These are phyloP conservation scores for Cystofilobasidium capitatum DNA, from an alignment of 768 basidiomycete species.

Conservation along the genomic window DNA sequence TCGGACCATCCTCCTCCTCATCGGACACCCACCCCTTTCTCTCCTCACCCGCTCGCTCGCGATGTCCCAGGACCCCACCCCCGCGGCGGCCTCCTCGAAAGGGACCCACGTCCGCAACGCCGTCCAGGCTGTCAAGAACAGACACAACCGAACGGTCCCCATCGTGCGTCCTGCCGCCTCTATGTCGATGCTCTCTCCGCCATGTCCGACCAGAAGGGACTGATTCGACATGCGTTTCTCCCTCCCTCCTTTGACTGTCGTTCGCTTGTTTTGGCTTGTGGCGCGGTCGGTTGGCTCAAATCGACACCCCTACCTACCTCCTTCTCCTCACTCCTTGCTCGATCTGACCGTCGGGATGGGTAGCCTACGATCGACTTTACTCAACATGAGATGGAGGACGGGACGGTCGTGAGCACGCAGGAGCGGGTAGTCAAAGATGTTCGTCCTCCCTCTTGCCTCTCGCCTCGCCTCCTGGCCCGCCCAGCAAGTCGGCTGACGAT, in stretches of 20 bases:
- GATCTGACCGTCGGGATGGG: not conserved
- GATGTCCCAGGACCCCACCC: conserved; percentile 1
- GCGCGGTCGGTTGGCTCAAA: not conserved
- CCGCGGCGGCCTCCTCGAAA: not conserved
- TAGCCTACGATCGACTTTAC: conserved; percentile 27
- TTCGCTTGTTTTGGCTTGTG: not conserved
- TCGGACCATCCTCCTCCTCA: not conserved
- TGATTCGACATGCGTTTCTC: too few relatives aligned
- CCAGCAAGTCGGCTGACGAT: not conserved
- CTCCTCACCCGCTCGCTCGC: too few relatives aligned
- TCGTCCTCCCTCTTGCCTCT: not conserved
- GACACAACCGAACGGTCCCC: conserved; percentile 9
- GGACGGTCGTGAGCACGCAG: conserved; percentile 23
- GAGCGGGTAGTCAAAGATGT: conserved; percentile 27
- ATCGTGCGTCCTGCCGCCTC: conserved; percentile 14
- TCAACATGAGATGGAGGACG: conserved; percentile 25
- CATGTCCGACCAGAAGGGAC: not conserved
- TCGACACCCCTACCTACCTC: not conserved
- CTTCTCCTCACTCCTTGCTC: not conserved
- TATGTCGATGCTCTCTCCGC: not conserved
- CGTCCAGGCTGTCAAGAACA: conserved; percentile 26
- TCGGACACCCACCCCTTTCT: not conserved
- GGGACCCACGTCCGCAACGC: conserved; percentile 18
- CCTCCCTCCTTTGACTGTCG: not conserved
- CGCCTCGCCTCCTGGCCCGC: not conserved